A percentile compares a stretch with the other conserved stretches of the same genome.
Conservation (phyloP, 1,139 yeast genomes). For the Trichomonascaceae sp. region DNA sequence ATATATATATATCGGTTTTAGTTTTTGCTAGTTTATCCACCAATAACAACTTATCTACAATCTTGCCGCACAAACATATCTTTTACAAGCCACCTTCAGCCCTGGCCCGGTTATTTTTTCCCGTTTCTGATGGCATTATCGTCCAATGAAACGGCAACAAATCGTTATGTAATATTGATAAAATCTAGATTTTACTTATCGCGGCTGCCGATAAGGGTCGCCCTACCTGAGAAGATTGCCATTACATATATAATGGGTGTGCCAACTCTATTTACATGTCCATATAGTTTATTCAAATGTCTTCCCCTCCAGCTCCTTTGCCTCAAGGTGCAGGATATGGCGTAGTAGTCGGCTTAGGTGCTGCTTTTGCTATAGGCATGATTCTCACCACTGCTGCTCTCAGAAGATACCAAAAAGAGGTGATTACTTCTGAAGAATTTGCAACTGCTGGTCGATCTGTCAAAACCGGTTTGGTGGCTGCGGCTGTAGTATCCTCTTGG, state of each 20-base stretch:
- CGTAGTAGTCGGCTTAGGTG: conserved; percentile 81
- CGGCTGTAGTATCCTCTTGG: conserved; percentile 90
- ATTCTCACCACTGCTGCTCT: conserved; percentile 46
- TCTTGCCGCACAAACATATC: not conserved
- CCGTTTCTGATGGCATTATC: not conserved
- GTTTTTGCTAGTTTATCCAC: not conserved
- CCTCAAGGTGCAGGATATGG: conserved; percentile 90
- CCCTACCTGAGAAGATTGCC: not conserved
- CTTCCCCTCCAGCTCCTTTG: conserved; percentile 21
- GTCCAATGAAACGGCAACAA: not conserved
- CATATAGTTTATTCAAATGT: not conserved
- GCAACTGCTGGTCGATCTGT: conserved; percentile 64
- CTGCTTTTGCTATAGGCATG: conserved; percentile 51
- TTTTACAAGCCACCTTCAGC: not conserved
- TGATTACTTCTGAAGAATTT: conserved; percentile 54
- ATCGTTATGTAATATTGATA: not conserved
- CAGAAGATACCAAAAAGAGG: conserved; percentile 43
- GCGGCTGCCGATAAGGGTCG: not conserved
- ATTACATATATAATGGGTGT: not conserved
- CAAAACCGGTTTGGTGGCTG: conserved; percentile 71
- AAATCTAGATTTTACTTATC: not conserved
- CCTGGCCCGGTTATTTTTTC: not conserved
- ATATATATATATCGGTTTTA: too few species aligned
- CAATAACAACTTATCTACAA: not conserved
- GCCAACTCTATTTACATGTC: not conserved